Conservation (phyloP, 1,139 yeast genomes). For the Taphrina communis region DNA sequence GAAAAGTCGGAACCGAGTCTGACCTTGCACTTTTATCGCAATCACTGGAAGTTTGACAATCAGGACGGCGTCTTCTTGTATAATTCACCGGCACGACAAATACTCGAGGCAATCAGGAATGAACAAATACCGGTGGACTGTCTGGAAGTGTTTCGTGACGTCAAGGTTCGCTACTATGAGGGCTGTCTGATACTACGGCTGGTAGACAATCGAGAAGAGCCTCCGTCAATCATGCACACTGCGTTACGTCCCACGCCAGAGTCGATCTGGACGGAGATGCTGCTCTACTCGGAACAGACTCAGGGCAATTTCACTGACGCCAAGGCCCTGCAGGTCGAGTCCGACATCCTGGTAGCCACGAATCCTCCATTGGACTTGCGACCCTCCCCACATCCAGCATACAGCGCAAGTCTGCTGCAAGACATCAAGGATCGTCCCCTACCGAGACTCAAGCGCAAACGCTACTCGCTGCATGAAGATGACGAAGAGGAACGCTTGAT, state of each 20-base stretch:
- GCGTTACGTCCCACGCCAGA: conserved; percentile 44
- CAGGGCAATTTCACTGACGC: conserved; percentile 42
- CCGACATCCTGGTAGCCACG: conserved; percentile 43
- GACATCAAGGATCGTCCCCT: conserved; percentile 38
- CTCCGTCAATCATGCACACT: conserved; percentile 40
- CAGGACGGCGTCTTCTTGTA: conserved; percentile 44
- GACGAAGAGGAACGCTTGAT: conserved; percentile 42
- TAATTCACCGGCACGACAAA: conserved; percentile 43
- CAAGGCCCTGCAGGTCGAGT: conserved; percentile 41
- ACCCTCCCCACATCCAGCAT: conserved; percentile 41
- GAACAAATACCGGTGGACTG: conserved; percentile 44
- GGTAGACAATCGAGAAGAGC: conserved; percentile 32
- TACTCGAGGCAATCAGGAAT: conserved; percentile 42
- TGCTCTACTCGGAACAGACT: conserved; percentile 41
- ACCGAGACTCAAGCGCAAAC: conserved; percentile 37
- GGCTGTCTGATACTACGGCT: conserved; percentile 43
- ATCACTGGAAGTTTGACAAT: conserved; percentile 44
- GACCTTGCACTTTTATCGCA: conserved; percentile 42
- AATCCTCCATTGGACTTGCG: conserved; percentile 42
- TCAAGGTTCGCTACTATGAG: conserved; percentile 42
- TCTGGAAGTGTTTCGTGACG: conserved; percentile 43
- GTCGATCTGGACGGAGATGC: conserved; percentile 43
- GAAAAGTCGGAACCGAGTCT: conserved; percentile 41
- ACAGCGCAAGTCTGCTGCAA: conserved; percentile 30
- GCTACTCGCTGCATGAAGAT: conserved; percentile 40